Evolutionary conservation across 2,329 filamentous ascomycete genomes (phyloP).

Genomic region (Trichophyton benhamiae): DNA sequence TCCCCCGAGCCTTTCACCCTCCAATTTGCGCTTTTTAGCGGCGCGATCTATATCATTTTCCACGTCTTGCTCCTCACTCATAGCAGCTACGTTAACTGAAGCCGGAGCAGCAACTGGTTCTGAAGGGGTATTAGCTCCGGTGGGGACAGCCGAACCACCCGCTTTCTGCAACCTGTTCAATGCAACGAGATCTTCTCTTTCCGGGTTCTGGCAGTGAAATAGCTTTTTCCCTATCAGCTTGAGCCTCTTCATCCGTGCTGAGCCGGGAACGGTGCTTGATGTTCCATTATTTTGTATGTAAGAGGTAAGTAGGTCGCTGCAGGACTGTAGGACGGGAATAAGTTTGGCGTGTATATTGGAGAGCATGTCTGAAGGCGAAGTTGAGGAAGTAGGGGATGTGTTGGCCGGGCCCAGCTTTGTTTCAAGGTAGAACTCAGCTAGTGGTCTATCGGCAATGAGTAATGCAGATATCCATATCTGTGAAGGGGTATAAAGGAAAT

Average conservation of each 20-base stretch:
- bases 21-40: constrained; percentile 31
- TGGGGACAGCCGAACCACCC: not conserved
- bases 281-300: constrained; percentile 19
- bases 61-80: constrained; percentile 16
- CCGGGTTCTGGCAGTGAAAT: constrained; percentile 38
- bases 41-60: constrained; percentile 22
- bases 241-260: constrained; percentile 30
- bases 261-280: constrained; percentile 14
- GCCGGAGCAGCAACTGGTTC: not conserved
- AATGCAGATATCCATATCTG: constrained; percentile 86
- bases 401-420: constrained; percentile 27
- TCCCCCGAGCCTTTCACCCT: constrained; percentile 14
- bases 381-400: constrained; percentile 5
- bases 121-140: not conserved
- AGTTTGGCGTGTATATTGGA: constrained; percentile 28
- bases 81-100: constrained; percentile 15
- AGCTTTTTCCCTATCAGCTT: constrained; percentile 39
- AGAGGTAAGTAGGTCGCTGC: constrained; percentile 28
- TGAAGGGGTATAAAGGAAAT: constrained; percentile 88
- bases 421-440: constrained; percentile 35
- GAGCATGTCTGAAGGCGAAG: constrained; percentile 13
- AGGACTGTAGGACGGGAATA: constrained; percentile 26
- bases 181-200: constrained; percentile 33
- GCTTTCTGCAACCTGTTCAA: constrained; percentile 31
- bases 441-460: constrained; percentile 53